Evolutionary conservation across 1,139 yeast species (phyloP), one percentile per base, ranked within the genome.

Genomic region (Eremothecium gossypii): DNA sequence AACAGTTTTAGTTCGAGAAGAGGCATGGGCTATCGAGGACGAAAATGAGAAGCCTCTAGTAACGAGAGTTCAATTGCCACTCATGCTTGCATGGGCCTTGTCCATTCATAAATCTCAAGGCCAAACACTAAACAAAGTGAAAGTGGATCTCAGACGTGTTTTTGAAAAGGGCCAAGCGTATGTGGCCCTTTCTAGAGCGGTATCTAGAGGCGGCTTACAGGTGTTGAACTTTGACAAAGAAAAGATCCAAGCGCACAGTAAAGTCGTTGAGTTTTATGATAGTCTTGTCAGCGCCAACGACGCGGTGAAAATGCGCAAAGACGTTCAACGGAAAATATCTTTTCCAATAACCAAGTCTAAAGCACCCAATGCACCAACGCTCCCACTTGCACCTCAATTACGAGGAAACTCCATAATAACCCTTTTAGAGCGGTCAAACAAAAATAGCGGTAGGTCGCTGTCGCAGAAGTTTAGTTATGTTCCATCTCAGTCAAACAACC

Each of bases 61-160:
- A 3, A 64, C 76, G 11, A 69, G 95, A 49, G 65, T 67, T 0
- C 95, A 86, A 55, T 58, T 91, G 2, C 99, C 99, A 0, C 65
- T 91, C 41, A 81, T 87, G 53, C 67, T 89, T 12, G 95, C 98
- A 0, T 91, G 97, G 96, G 89, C 98, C 0, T 65, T 91, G 34
- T 86, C 96, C 0, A 89, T 91, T 40, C 99, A 91, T 60, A 91
- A 91, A 63, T 81, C 96, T 0, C 98, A 91, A 60, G 98, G 98
- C 2, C 98, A 93, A 60, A 89, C 98, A 0, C 66, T 91, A 39
- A 82, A 83, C 2, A 74, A 76, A 50, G 95, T 86, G 2, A 76
- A 76, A 52, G 95, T 91, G 5, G 95, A 93, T 60, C 68, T 91
- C 47, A 69, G 73, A 31, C 69, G 71, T 45, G 79, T 83, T 0